Percentiles rank a stretch among this genome's conserved stretches.
Evolutionary conservation across 352 stramenopile genomes (phyloP).

Genomic region (Pythium brachiatum): DNA sequence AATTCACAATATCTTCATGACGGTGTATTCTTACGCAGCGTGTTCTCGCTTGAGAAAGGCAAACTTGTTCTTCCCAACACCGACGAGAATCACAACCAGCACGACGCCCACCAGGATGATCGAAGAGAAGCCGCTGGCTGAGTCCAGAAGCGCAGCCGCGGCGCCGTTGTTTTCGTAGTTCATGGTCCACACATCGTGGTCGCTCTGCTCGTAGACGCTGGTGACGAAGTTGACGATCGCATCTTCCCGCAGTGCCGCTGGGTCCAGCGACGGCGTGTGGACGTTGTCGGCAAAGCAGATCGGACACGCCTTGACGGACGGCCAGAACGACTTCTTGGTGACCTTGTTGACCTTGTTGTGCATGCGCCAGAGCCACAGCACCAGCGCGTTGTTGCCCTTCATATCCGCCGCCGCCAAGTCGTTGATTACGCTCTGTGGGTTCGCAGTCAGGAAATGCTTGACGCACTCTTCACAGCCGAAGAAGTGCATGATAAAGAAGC

Average conservation of each 20-base stretch:
- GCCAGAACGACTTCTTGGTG: conserved; percentile 69
- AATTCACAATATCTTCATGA: too few species aligned
- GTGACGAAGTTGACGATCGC: conserved; percentile 53
- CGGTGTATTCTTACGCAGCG: conserved; percentile 11
- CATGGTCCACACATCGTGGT: conserved; percentile 47
- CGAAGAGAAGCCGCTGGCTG: conserved; percentile 37
- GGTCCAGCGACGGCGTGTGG: conserved; percentile 45
- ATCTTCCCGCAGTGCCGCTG: conserved; percentile 40
- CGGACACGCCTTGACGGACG: conserved; percentile 45
- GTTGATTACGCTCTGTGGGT: conserved; percentile 55
- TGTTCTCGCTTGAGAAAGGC: conserved; percentile 25
- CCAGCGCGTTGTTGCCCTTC: conserved; percentile 38
- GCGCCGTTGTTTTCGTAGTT: conserved; percentile 46
- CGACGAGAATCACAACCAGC: conserved; percentile 26
- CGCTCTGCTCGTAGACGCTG: conserved; percentile 50
- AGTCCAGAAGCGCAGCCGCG: conserved; percentile 35
- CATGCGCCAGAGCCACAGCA: conserved; percentile 81
- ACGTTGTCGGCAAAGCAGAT: conserved; percentile 61
- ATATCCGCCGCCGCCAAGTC: conserved; percentile 36
- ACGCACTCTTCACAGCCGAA: conserved; percentile 81
- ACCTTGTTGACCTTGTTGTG: conserved; percentile 84
- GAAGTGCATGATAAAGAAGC: conserved; percentile 74
- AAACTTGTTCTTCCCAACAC: conserved; percentile 2
- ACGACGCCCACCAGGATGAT: conserved; percentile 30
- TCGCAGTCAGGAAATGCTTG: conserved; percentile 67